These are phyloP conservation scores for Reticulascus tulasneorum DNA, from an alignment of 2,329 filamentous ascomycete genomes.

Conservation along the genomic window DNA sequence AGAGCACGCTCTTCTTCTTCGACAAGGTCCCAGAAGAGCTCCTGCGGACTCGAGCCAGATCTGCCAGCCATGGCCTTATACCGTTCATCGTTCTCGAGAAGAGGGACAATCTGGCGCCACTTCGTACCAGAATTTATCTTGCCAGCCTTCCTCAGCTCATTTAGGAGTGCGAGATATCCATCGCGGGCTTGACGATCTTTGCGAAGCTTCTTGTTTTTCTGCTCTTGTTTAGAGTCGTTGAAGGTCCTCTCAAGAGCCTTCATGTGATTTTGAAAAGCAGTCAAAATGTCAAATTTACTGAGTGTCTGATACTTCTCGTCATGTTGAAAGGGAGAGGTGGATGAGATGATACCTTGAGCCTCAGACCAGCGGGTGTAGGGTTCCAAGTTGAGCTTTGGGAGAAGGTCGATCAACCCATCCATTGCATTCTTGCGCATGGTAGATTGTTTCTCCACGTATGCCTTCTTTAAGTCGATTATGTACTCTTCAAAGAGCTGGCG, in stretches of 20 bases:
- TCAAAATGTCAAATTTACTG: constrained; percentile 85
- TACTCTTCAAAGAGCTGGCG: constrained; percentile 93
- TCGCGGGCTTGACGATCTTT: constrained; percentile 85
- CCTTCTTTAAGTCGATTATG: constrained; percentile 76
- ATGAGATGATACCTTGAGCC: constrained; percentile 76
- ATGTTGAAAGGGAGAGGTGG: constrained; percentile 70
- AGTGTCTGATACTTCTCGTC: constrained; percentile 84
- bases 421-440: constrained; percentile 73
- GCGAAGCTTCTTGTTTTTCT: constrained; percentile 76
- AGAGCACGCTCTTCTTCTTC: constrained; percentile 92
- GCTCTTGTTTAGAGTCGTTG: constrained; percentile 84
- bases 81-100: constrained; percentile 75
- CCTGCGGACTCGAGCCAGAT: constrained; percentile 76
- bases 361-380: constrained; percentile 94
- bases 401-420: constrained; percentile 73
- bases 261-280: constrained; percentile 91
- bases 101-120: constrained; percentile 76
- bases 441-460: constrained; percentile 71
- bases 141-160: constrained; percentile 68
- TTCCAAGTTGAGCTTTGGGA: constrained; percentile 78
- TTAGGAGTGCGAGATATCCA: constrained; percentile 69
- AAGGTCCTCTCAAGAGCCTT: constrained; percentile 85
- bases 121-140: constrained; percentile 87
- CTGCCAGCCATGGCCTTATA: constrained; percentile 83
- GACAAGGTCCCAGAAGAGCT: constrained; percentile 93